Percentiles rank a stretch among this genome's conserved stretches.
phyloP scores from a whole-genome alignment of 2,329 filamentous ascomycete genomes.

The Exophiala oligosperma region DNA sequence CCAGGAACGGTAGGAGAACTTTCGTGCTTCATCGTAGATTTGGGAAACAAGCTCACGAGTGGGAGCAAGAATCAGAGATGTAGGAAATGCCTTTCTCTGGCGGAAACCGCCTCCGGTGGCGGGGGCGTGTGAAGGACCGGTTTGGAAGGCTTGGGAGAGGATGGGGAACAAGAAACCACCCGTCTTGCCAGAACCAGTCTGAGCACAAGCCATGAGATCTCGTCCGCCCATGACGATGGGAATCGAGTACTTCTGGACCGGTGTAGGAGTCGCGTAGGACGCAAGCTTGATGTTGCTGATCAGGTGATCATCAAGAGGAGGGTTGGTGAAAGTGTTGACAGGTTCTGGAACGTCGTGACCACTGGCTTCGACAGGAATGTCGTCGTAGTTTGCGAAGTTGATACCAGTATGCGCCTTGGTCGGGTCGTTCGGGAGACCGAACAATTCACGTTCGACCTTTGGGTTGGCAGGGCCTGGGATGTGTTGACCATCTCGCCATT shows the following conservation, averaged over 20 bases:
- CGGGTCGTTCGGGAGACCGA: slow-evolving; percentile 86
- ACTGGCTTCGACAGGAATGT: slow-evolving; percentile 97
- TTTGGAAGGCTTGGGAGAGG: slow-evolving; percentile 93
- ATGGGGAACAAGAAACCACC: slow-evolving; percentile 99
- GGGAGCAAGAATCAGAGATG: slow-evolving; percentile 90
- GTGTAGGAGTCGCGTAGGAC: slow-evolving; percentile 92
- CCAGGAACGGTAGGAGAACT: slow-evolving; percentile 99
- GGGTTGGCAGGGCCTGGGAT: slow-evolving; percentile 84
- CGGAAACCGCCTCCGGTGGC: slow-evolving; percentile 74
- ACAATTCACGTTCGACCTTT: slow-evolving; percentile 91
- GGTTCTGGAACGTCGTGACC: slow-evolving; percentile 91
- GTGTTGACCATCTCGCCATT: slow-evolving; percentile 97
- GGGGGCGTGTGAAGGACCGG: slow-evolving; percentile 73
- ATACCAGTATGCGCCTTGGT: slow-evolving; percentile 96
- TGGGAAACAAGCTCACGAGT: slow-evolving; percentile 98
- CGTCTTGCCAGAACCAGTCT: slow-evolving; percentile 99
- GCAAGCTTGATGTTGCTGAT: slow-evolving; percentile 90
- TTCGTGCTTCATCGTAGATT: slow-evolving; percentile 96
- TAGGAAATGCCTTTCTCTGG: slow-evolving; percentile 97
- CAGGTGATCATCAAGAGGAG: slow-evolving; percentile 91
- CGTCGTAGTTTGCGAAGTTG: slow-evolving; percentile 99
- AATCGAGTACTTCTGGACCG: slow-evolving; percentile 99
- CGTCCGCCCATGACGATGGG: slow-evolving; percentile 97
- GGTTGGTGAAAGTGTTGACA: slow-evolving; percentile 86
- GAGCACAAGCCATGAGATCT: slow-evolving; percentile 98